Percentiles rank a stretch among this genome's conserved stretches.
Evolutionary conservation across 2,329 filamentous ascomycete genomes (phyloP).

Genomic region (Drechmeria coniospora): DNA sequence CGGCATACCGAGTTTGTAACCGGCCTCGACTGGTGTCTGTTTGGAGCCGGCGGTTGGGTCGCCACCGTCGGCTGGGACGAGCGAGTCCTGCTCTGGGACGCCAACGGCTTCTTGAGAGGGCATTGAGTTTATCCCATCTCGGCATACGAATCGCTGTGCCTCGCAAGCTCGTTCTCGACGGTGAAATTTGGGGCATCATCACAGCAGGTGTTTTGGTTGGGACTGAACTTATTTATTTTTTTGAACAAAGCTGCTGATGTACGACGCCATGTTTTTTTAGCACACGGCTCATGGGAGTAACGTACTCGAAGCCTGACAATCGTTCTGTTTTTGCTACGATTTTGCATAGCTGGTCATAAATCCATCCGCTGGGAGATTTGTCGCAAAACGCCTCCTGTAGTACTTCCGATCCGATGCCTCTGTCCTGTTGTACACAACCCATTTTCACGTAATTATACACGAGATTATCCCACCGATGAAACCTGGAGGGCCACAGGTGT

Average conservation of each 20-base stretch:
- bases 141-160: too few relatives aligned
- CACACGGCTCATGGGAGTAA: too few relatives aligned
- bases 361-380: slow-evolving; percentile 1
- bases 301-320: too few relatives aligned
- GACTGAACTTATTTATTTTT: too few relatives aligned
- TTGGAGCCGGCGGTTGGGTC: slow-evolving; percentile 90
- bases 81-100: slow-evolving; percentile 81
- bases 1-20: slow-evolving; percentile 91
- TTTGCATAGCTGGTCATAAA: background rate
- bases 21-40: slow-evolving; percentile 95
- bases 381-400: slow-evolving; percentile 1
- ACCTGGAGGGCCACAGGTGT: too few relatives aligned
- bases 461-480: slow-evolving; percentile 1
- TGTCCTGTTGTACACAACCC: slow-evolving; percentile 1
- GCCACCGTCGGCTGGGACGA: slow-evolving; percentile 94
- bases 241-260: too few relatives aligned
- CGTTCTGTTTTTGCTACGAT: too few relatives aligned
- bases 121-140: too few relatives aligned
- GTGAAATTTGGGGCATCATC: too few relatives aligned
- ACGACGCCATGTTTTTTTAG: too few relatives aligned
- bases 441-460: background rate
- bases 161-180: too few relatives aligned
- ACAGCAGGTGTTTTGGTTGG: background rate
- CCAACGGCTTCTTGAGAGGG: slow-evolving; percentile 32
- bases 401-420: background rate